Evolutionary conservation across 331 rosid species (phyloP), one percentile per base, ranked within the genome.

Genomic region (Pyrus hybrid): DNA sequence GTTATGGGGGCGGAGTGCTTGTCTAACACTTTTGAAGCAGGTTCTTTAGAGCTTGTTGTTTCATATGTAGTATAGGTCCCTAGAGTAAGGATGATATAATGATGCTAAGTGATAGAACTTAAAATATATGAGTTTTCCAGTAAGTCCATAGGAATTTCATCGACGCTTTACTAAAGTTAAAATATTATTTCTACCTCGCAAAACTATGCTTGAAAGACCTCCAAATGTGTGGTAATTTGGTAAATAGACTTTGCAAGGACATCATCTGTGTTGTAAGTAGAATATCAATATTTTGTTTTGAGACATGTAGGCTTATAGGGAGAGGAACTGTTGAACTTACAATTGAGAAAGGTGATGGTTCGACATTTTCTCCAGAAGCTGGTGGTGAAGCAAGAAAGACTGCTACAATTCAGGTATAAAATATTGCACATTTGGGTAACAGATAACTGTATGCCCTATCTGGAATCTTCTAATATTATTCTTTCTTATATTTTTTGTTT

Each of bases 251-350:
- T 35, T 37, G 68, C 18, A 58, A 37, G 5, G 57, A 20, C 35
- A 35, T 72, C 28, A n/a, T 72, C 66, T n/a, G 54, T 71, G 45
- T 2, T 65, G 69, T 22, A 56, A 45, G 67, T 76, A 68, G 64
- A 83, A 37, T 75, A 29, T 73, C 78, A 79, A 56, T 75, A 61
- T 77, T 71, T 75, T 75, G 63, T 45, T 67, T 45, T 30, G 30
- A 76, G 70, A 77, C 73, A 70, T 86, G 76, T 80, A 91, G 97
- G 88, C 87, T 93, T 78, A 80, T 88, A 32, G 97, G 97, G 74
- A 90, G 97, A 88, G 98, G 95, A 84, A 86, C 79, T 75, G 95
- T 91, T 65, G 98, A 93, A 84, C 83, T 93, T 58, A 86, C 87
- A 61, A 75, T 93, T 76, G 97, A 88, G 85, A 91, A 90, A 81